Evolutionary conservation across 1,284 basidiomycete species (phyloP), one percentile per base, ranked within the genome.

Genomic region (Pseudozyma pruni): DNA sequence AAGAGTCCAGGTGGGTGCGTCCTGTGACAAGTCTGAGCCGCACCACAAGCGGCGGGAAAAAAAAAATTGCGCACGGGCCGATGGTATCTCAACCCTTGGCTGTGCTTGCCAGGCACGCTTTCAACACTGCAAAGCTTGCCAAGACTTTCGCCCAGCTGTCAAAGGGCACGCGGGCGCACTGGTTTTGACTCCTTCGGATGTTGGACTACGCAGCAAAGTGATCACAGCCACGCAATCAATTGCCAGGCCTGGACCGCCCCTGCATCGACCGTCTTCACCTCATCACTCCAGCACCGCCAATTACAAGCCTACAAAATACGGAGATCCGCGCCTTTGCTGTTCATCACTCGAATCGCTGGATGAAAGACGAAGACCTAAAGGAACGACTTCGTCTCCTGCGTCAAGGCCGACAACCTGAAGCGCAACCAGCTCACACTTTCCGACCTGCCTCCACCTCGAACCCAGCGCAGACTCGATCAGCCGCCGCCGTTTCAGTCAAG

Each of bases 321-420:
- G 39, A 41, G 39, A 23, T 25, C 39, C 20, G 20, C 11, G 27
- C 6, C 43, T 23, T 20, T 44, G 20, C 14, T n/a, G 8, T 14
- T 33, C 43, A 2, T 16, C 32, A 19, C 37, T 16, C 31, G 14
- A 17, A 4, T 33, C 9, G 8, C 31, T 19, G 22, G 16, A 69
- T 70, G 67, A 43, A 51, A 5, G 67, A 70, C 44, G 52, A 55
- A 35, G 56, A 47, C 17, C 23, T 70, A 29, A 70, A 70, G 39
- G 51, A 70, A 41, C 51, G 67, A 17, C 34, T 70, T 29, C 46
- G 55, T 20, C 48, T 51, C 5, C 50, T 58, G 27, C 55, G 56
- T 46, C 55, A 58, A 58, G 61, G 61, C 14, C 13, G 29, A 19
- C 55, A 59, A 41, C 29, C 46, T 25, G 43, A 40, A 34, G 6